Base-by-base conservation (phyloP, 2,329 filamentous ascomycete species). In the Hypoxylon sp. region DNA sequence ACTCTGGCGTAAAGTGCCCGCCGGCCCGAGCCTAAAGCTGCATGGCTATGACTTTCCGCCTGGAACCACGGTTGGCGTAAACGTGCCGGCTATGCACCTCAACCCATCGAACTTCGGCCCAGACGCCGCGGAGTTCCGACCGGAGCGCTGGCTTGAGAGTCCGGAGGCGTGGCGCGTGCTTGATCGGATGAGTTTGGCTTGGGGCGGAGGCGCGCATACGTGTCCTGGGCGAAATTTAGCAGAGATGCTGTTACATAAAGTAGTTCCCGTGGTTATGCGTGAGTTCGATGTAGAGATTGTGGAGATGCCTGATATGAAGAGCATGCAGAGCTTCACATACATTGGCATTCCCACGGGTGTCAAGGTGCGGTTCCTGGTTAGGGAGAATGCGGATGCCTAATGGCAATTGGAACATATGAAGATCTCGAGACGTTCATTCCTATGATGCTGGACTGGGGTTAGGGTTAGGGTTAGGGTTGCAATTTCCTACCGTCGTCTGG, bases 221-320 rank as follows among this genome's bases (percentile, higher is more conserved):
- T 87, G 85, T 62, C 85, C 85, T 0, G 85, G 85, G 0, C 75
- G 83, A 2, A 80, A 85, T 45, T 75, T 87, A 10, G 85, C 85
- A 0, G 85, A 87, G 72, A 68, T 87, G 60, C 75, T 87, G 1
- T 76, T 87, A 0, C 78, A 76, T 55, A 86, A 85, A 69, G 75
- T 80, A 0, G 75, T 86, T 0, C 74, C 80, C 0, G 74, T 78
- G 0, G 63, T 88, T 14, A 60, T 86, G 2, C 73, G 75, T 4
- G 78, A 80, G 45, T 87, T 87, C 59, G 79, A 83, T 5, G 74
- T 87, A 0, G 74, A 82, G 58, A 38, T 68, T 9, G 76, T 81
- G 2, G 70, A 70, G 1, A 71, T 83, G 67, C 83, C 83, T 0
- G 68, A 71, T 0, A 79, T 83, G 2, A 73, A 79, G 2, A 74